These are phyloP conservation scores for Boletus mariae DNA, from an alignment of 1,284 basidiomycete species.

Conservation along the genomic window DNA sequence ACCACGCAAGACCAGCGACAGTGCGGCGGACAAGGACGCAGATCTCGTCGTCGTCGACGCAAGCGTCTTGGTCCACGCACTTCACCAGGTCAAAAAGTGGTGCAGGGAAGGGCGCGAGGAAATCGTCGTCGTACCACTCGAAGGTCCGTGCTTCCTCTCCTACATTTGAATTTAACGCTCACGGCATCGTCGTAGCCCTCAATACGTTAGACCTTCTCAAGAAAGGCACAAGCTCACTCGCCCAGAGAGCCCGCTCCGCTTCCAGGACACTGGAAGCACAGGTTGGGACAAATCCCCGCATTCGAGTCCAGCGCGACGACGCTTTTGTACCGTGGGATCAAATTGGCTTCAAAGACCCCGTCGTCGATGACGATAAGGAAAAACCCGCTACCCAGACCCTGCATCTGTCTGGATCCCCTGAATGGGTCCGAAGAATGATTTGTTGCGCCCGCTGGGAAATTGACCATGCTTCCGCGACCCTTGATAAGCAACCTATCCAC, in stretches of 20 bases:
- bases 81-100: slow-evolving; percentile 80
- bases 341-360: slow-evolving; percentile 45
- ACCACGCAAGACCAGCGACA: slow-evolving; percentile 37
- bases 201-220: slow-evolving; percentile 93
- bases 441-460: slow-evolving; percentile 75
- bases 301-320: slow-evolving; percentile 73
- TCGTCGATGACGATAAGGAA: slow-evolving; percentile 27
- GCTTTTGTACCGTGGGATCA: slow-evolving; percentile 77
- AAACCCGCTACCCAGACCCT: slow-evolving; percentile 23
- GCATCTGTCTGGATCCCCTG: slow-evolving; percentile 48
- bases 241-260: slow-evolving; percentile 77
- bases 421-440: slow-evolving; percentile 78
- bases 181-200: slow-evolving; percentile 51
- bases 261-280: slow-evolving; percentile 80
- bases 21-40: slow-evolving; percentile 51
- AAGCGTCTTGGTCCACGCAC: slow-evolving; percentile 81
- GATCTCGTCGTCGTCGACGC: slow-evolving; percentile 81
- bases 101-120: slow-evolving; percentile 68
- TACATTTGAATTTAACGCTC: slow-evolving; percentile 6
- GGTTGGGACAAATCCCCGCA: slow-evolving; percentile 74
- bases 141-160: slow-evolving; percentile 54
- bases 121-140: slow-evolving; percentile 78
- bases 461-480: slow-evolving; percentile 38
- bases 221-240: slow-evolving; percentile 77
- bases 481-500: slow-evolving; percentile 23